Evolutionary conservation across 768 basidiomycete species (phyloP), one percentile per base, ranked within the genome.

Genomic region (Neoboletus brunneissimus): DNA sequence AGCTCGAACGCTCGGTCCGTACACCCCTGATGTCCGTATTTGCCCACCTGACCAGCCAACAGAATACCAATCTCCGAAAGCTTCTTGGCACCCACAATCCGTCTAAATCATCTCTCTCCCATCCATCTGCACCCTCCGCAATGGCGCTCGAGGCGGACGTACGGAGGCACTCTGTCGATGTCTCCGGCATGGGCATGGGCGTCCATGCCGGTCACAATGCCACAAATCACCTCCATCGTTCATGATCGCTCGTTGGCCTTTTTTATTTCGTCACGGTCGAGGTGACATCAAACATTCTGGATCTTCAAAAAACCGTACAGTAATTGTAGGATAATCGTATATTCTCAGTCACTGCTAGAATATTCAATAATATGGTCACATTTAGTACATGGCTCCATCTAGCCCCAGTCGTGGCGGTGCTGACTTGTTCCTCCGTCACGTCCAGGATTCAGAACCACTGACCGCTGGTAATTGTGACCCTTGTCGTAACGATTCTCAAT

Each of bases 1-100:
- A 89, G 63, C 74, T 90, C 25, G 80, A 89, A 64, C 80, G 87
- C 58, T 81, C 85, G 20, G 88, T 89, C 60, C 16, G 54, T 45
- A 34, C 23, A 40, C 18, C 35, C n/a, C 34, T 73, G 16, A 3
- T 20, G 7, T 12, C 1, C 22, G 12, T 15, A 8, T 5, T 29
- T 41, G 1, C 41, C 32, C 34, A 32, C n/a, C 48, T 44, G 35
- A 43, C 22, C 32, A 23, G 4, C 2, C 45, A 13, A 37, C 50
- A 71, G 70, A 71, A 72, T 38, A 70, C 70, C 8, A 72, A 71
- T 48, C 60, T 71, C 13, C 63, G 66, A 48, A 73, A 73, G 43
- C 59, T 71, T 18, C 67, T 71, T 16, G 70, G 70, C 6, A 65
- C 61, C 0, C 62, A 67, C 34, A 63, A 60, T n/a, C 56, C 67